Conservation (phyloP, 805 yeast species). For the Candida pseudofarinosa region DNA sequence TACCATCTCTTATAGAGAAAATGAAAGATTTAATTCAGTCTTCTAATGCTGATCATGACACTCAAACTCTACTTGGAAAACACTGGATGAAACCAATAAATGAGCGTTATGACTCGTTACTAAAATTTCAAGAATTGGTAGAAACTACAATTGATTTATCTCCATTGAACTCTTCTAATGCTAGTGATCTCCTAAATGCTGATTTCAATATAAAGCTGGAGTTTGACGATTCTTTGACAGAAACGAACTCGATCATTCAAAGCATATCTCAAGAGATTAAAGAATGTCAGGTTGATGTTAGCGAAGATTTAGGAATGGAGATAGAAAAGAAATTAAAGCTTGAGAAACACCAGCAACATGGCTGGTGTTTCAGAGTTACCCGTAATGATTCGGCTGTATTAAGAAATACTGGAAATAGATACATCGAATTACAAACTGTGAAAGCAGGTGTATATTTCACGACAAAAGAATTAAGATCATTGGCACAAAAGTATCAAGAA, state of each 20-base stretch:
- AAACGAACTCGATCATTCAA: conserved; percentile 56
- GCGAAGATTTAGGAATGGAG: conserved; percentile 75
- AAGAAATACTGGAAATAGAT: conserved; percentile 52
- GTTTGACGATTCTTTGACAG: conserved; percentile 72
- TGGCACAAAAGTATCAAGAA: conserved; percentile 55
- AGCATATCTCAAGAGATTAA: conserved; percentile 51
- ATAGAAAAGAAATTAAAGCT: conserved; percentile 83
- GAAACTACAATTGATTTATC: conserved; percentile 89
- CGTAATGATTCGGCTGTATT: conserved; percentile 82
- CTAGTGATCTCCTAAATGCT: conserved; percentile 38
- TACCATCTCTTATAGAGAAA: conserved; percentile 65
- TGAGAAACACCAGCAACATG: conserved; percentile 83
- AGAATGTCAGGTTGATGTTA: conserved; percentile 57
- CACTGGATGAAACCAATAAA: conserved; percentile 60
- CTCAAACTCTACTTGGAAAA: conserved; percentile 36
- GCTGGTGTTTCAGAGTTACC: conserved; percentile 93
- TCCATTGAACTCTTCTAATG: conserved; percentile 58
- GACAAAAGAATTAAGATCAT: conserved; percentile 56
- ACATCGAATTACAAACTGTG: conserved; percentile 80
- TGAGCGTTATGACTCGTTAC: conserved; percentile 47
- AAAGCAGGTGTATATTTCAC: conserved; percentile 96
- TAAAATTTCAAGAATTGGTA: conserved; percentile 75
- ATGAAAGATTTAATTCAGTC: conserved; percentile 43
- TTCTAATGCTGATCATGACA: conserved; percentile 15
- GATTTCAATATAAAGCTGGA: conserved; percentile 87